A percentile compares a stretch with the other conserved stretches of the same genome.
phyloP scores from a whole-genome alignment of 2,329 filamentous ascomycete species.

The Dactylonectria macrodidyma region DNA sequence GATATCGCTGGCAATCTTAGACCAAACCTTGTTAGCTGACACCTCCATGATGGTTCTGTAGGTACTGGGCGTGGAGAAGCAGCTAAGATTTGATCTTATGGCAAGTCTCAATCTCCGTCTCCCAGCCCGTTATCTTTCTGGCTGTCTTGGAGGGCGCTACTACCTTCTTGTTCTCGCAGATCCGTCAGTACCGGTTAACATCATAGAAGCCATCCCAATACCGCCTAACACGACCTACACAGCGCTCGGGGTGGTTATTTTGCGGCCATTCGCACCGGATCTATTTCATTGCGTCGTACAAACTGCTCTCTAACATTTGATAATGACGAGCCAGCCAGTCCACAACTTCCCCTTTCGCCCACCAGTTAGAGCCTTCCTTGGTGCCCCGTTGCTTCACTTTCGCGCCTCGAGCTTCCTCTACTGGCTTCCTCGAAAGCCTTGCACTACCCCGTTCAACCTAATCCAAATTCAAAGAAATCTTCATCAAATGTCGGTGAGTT shows the following conservation, averaged over 20 bases:
- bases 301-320: neutral
- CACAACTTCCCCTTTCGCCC: slow-evolving; percentile 29
- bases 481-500: no score
- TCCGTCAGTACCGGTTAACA: slow-evolving; percentile 5
- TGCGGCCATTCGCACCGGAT: neutral
- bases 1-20: no score
- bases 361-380: slow-evolving; percentile 25
- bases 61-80: no score
- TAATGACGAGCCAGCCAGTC: slow-evolving; percentile 10
- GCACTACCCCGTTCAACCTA: no score
- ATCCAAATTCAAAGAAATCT: no score
- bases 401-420: slow-evolving; percentile 17
- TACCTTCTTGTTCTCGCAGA: neutral
- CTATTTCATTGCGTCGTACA: neutral
- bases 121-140: no score
- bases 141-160: no score
- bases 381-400: slow-evolving; percentile 24
- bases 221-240: neutral
- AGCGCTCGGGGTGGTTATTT: neutral
- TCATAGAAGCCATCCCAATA: neutral
- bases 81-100: no score
- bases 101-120: no score
- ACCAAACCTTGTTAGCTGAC: no score
- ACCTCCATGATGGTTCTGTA: no score
- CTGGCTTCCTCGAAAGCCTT: no score